Conservation (phyloP, 1,284 basidiomycete genomes). For the Marasmius fiardii region DNA sequence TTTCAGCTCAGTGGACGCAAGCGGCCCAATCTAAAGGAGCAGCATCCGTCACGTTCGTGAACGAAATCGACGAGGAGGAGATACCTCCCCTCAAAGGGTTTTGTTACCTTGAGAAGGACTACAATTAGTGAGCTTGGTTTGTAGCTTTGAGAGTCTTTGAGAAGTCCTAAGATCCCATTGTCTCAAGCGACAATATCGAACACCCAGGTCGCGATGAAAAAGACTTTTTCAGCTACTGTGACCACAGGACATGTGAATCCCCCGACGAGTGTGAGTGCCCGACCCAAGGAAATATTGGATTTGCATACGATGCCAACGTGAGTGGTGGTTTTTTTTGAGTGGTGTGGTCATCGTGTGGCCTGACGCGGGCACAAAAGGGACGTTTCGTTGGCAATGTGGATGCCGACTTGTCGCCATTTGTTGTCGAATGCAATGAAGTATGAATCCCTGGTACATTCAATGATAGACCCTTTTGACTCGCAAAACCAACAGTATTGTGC, state of each 20-base stretch:
- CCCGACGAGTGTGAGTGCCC: not conserved
- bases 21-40: not conserved
- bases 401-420: not conserved
- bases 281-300: not conserved
- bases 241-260: not conserved
- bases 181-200: not conserved
- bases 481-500: not conserved
- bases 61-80: not conserved
- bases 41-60: not conserved
- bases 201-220: not conserved
- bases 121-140: not conserved
- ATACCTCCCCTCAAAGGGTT: not conserved
- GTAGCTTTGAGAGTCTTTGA: no score
- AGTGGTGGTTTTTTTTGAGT: not conserved
- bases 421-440: constrained; percentile 1
- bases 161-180: not conserved
- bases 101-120: not conserved
- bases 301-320: not conserved
- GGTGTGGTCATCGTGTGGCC: not conserved
- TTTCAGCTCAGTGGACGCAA: not conserved
- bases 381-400: not conserved
- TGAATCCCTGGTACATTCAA: not conserved
- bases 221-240: not conserved
- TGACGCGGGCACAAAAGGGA: not conserved
- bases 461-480: no score